Conservation (phyloP, 2,329 filamentous ascomycete genomes). For the Thermoascus crustaceus region DNA sequence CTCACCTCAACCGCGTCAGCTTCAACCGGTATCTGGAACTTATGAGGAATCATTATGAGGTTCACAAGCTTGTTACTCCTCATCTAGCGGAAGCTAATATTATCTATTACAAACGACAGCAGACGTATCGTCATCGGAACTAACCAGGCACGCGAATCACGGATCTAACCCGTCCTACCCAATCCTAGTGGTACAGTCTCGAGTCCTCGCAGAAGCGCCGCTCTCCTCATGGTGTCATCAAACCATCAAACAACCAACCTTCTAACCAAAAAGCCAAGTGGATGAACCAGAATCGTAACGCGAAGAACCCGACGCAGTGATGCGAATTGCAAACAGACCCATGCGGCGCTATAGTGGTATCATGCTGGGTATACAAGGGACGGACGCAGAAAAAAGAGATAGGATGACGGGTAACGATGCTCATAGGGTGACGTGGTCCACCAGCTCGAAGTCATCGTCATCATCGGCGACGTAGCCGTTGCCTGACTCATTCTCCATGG, state of each 20-base stretch:
- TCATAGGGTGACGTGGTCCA: conserved; percentile 26
- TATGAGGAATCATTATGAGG: neutral
- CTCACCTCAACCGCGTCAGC: neutral
- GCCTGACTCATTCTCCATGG: conserved; percentile 25
- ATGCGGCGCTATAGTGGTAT: conserved; percentile 3
- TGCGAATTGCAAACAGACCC: conserved; percentile 2
- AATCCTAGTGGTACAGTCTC: conserved; percentile 13
- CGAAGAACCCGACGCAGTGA: conserved; percentile 1
- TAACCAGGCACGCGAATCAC: neutral
- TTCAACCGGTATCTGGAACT: neutral
- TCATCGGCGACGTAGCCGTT: conserved; percentile 23
- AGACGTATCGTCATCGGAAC: neutral
- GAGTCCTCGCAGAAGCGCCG: conserved; percentile 22
- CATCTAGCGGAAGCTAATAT: neutral
- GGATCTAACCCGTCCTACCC: neutral
- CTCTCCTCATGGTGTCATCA: conserved; percentile 21
- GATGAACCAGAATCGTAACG: conserved; percentile 5
- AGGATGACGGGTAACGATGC: neutral
- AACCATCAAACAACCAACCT: neutral
- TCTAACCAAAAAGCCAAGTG: conserved; percentile 5
- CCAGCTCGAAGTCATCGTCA: conserved; percentile 37
- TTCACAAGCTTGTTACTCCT: neutral
- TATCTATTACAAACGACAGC: conserved; percentile 1
- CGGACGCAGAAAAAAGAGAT: conserved; percentile 1
- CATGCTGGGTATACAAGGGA: neutral